A percentile compares a stretch with the other conserved stretches of the same genome.
Evolutionary conservation across 768 basidiomycete species (phyloP).

Genomic region (Clathrus columnatus): DNA sequence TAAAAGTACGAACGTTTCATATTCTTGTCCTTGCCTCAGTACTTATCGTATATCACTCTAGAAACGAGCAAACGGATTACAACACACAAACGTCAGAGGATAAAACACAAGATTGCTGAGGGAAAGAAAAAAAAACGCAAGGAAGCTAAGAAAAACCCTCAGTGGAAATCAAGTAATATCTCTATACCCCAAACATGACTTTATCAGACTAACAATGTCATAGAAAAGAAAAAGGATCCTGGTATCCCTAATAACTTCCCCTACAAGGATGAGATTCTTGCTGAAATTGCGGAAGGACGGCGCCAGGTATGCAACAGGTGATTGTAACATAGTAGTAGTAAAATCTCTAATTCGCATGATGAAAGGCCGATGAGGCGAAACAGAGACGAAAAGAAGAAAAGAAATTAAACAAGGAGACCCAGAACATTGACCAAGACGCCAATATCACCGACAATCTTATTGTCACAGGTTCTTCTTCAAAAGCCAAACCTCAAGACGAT

Average conservation of each 20-base stretch:
- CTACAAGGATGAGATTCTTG: constrained; percentile 89
- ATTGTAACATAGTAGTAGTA: not conserved
- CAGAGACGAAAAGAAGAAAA: constrained; percentile 56
- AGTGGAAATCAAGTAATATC: constrained; percentile 83
- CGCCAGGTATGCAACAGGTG: constrained; percentile 42
- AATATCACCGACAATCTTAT: constrained; percentile 18
- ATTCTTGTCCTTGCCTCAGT: not conserved
- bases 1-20: constrained; percentile 40
- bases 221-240: constrained; percentile 80
- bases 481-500: constrained; percentile 42
- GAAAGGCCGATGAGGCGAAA: constrained; percentile 71
- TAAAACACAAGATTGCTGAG: constrained; percentile 70
- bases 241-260: constrained; percentile 92
- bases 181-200: not conserved
- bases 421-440: constrained; percentile 24
- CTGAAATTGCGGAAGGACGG: constrained; percentile 79
- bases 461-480: constrained; percentile 19
- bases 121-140: constrained; percentile 68
- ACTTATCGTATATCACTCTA: constrained; percentile 21
- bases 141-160: constrained; percentile 64
- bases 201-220: not conserved
- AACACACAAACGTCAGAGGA: constrained; percentile 63
- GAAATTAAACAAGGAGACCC: constrained; percentile 33
- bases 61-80: constrained; percentile 78
- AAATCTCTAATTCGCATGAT: not conserved